Percentiles rank a stretch among this genome's conserved stretches.
Evolutionary conservation across 129 eudicot species (phyloP).

Genomic region (Saussurea involucrata): DNA sequence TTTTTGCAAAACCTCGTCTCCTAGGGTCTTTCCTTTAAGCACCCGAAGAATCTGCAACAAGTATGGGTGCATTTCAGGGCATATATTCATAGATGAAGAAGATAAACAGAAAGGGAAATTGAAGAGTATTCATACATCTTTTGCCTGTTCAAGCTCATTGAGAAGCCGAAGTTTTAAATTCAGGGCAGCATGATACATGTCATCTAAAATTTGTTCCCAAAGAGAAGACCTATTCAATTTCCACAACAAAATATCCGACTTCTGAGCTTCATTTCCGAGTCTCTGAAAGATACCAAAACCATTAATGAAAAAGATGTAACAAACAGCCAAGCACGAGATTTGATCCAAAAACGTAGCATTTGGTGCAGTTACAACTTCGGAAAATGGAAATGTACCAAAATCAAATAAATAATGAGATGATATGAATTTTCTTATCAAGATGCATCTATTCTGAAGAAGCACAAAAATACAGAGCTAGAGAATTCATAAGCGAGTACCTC

Average conservation of each 20-base stretch:
- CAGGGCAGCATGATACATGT: conserved; percentile 89
- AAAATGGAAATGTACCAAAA: no score
- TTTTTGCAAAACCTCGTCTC: conserved; percentile 32
- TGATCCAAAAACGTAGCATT: no score
- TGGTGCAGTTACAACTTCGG: no score
- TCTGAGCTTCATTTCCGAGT: conserved; percentile 38
- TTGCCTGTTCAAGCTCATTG: conserved; percentile 60
- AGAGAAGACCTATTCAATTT: conserved; percentile 49
- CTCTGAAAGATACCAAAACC: conserved; percentile 39
- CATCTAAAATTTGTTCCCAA: conserved; percentile 62
- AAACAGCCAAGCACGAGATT: neutral
- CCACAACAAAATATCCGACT: conserved; percentile 48
- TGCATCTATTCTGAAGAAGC: no score
- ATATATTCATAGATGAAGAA: neutral
- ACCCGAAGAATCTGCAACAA: conserved; percentile 48
- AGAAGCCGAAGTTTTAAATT: conserved; percentile 61
- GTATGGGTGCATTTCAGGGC: neutral
- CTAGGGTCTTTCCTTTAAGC: conserved; percentile 49
- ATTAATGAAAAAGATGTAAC: neutral
- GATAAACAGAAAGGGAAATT: neutral
- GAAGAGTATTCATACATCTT: conserved; percentile 52
- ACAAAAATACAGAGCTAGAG: no score
- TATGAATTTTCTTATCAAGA: neutral
- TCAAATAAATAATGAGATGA: neutral
- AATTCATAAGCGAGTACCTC: conserved; percentile 80